These are phyloP conservation scores for Amphibolis antarctica DNA, from an alignment of 106 monocot genomes.

Conservation along the genomic window DNA sequence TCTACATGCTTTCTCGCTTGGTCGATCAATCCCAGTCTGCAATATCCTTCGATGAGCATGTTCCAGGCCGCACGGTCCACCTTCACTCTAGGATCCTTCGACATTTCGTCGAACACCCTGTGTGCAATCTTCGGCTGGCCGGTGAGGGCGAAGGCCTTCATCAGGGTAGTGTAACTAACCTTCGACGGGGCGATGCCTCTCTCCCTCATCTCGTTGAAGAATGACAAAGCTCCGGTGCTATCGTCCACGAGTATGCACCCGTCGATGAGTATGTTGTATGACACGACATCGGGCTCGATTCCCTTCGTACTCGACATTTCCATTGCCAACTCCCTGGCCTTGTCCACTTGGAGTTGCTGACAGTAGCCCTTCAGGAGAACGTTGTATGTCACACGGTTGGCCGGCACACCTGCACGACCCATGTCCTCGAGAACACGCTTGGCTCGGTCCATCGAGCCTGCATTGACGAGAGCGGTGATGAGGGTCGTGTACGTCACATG, in stretches of 20 bases:
- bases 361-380: slow-evolving; percentile 90
- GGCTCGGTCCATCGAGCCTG: slow-evolving; percentile 52
- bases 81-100: slow-evolving; percentile 53
- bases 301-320: slow-evolving; percentile 36
- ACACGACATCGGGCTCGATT: slow-evolving; percentile 56
- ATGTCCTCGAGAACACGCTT: slow-evolving; percentile 53
- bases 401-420: slow-evolving; percentile 25
- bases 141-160: slow-evolving; percentile 83
- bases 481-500: slow-evolving; percentile 86
- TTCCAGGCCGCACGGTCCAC: slow-evolving; percentile 72
- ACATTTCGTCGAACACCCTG: slow-evolving; percentile 93
- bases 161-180: slow-evolving; percentile 88
- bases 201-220: slow-evolving; percentile 86
- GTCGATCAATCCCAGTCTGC: slow-evolving; percentile 55
- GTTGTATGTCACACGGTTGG: slow-evolving; percentile 79
- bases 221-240: slow-evolving; percentile 60
- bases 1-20: slow-evolving; percentile 57
- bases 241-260: slow-evolving; percentile 78
- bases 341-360: slow-evolving; percentile 60
- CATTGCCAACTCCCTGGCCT: slow-evolving; percentile 47
- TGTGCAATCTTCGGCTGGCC: slow-evolving; percentile 71
- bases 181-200: slow-evolving; percentile 63
- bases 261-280: slow-evolving; percentile 79
- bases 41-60: slow-evolving; percentile 80
- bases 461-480: slow-evolving; percentile 45